These are phyloP conservation scores for Eucalyptus marginata DNA, from an alignment of 345 rosid genomes.

Conservation along the genomic window DNA sequence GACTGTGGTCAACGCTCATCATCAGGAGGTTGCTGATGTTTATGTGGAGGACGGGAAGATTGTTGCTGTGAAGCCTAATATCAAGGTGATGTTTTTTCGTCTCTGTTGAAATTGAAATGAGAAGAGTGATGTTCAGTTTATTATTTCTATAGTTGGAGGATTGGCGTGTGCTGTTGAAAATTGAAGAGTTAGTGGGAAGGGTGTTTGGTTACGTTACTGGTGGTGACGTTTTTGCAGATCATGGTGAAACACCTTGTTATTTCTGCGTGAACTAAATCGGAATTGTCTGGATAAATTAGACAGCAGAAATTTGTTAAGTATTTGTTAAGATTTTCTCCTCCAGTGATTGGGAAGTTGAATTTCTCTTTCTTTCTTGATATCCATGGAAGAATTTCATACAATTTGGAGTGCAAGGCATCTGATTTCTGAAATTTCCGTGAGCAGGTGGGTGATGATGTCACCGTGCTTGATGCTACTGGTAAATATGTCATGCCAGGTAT, in stretches of 20 bases:
- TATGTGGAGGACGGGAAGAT: constrained; percentile 77
- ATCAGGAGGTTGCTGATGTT: constrained; percentile 77
- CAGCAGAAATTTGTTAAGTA: background rate
- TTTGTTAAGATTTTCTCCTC: background rate
- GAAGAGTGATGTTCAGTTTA: background rate
- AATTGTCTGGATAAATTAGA: background rate
- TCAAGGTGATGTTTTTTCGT: constrained; percentile 22
- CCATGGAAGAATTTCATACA: background rate
- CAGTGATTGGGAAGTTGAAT: background rate
- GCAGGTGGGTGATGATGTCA: constrained; percentile 86
- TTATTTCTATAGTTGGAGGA: background rate
- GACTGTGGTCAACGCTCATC: constrained; percentile 82
- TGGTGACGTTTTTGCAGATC: background rate
- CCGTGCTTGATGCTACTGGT: constrained; percentile 82
- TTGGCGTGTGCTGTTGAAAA: background rate
- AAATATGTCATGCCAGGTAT: constrained; percentile 96
- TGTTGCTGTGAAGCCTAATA: constrained; percentile 57
- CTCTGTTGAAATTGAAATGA: background rate
- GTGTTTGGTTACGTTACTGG: background rate
- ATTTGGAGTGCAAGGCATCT: background rate
- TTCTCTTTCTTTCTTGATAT: background rate
- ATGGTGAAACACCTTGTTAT: background rate
- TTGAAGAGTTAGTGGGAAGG: background rate
- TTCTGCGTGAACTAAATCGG: background rate
- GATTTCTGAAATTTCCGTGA: background rate